Base-by-base conservation (phyloP, 148 eudicot species). In the Cornus kousa region DNA sequence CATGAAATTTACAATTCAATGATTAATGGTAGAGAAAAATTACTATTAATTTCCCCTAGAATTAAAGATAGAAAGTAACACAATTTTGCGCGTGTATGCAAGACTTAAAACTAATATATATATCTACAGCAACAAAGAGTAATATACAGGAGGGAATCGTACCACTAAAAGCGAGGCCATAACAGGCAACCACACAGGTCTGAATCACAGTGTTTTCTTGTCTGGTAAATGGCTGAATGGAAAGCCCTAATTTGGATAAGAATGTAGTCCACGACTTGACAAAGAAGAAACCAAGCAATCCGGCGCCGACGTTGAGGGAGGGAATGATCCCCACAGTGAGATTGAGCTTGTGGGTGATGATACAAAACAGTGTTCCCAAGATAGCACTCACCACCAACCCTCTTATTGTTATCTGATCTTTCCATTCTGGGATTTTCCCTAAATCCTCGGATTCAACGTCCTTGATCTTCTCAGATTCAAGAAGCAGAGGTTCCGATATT, bases 91-190 rank as follows among this genome's bases (percentile, higher is more conserved):
- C 3, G 37, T 35, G 37, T 35, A 35, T 35, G 0, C 37, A 35
- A 35, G 37, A 35, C 48, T 43, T 43, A 6, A 43, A 43, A 43
- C 1, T 43, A 43, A 43, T 43, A 43, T 43, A 43, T 43, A 43
- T 43, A 43, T 43, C 10, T 43, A 7, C 48, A 43, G 48, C 48
- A 43, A 43, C 48, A 43, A 43, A 28, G 1, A 0, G 0, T 28
- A 28, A 28, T 28, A 1, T 35, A 35, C 37, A 35, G 53, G 53
- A 81, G 32, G 10, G 8, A 43, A 22, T 5, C 20, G 43, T 89
- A 92, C 98, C 98, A 71, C 98, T 94, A 74, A 92, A 94, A 62
- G 98, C 95, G 72, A 94, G 93, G 82, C 98, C 97, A 79, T 92
- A 94, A 48, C 97, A 92, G 74, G 98, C 97, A 76, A 94, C 98